phyloP scores from a whole-genome alignment of 495 filamentous ascomycete species.

The Haplographium delicatum region DNA sequence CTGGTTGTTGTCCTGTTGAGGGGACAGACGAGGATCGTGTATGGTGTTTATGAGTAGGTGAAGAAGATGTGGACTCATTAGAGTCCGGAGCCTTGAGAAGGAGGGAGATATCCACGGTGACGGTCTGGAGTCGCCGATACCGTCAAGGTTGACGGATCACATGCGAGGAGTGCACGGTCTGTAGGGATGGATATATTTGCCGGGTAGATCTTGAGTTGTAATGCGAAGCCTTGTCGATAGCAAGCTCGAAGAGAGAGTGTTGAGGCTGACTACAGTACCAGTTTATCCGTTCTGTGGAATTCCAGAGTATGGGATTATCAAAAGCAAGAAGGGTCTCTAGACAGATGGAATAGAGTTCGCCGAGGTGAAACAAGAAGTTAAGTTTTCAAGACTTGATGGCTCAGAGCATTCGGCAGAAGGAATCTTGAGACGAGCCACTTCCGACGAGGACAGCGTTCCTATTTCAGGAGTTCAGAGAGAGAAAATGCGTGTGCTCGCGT shows the following conservation, averaged over 20 bases:
- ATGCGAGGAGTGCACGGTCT: slow-evolving; percentile 19
- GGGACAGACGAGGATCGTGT: slow-evolving; percentile 46
- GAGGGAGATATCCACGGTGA: slow-evolving; percentile 85
- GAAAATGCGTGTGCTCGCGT: slow-evolving; percentile 24
- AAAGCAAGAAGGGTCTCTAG: slow-evolving; percentile 11
- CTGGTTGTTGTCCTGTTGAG: slow-evolving; percentile 24
- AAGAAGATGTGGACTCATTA: slow-evolving; percentile 57
- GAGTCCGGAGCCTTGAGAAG: slow-evolving; percentile 76
- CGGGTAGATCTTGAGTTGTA: slow-evolving; percentile 10
- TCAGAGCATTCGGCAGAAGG: slow-evolving; percentile 17
- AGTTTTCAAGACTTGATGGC: slow-evolving; percentile 14
- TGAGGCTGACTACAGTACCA: slow-evolving; percentile 14
- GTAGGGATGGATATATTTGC: slow-evolving; percentile 9
- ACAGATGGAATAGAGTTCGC: slow-evolving; percentile 14
- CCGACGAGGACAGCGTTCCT: slow-evolving; percentile 26
- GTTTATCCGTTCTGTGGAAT: slow-evolving; percentile 17
- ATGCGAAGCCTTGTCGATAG: slow-evolving; percentile 18
- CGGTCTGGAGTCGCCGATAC: slow-evolving; percentile 37
- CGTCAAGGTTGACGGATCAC: slow-evolving; percentile 29
- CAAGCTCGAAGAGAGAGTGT: slow-evolving; percentile 7
- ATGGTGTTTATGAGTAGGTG: slow-evolving; percentile 39
- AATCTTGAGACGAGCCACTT: slow-evolving; percentile 28
- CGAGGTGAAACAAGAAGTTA: slow-evolving; percentile 21
- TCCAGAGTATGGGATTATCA: not conserved
- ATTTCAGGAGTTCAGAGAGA: slow-evolving; percentile 26